Conservation (phyloP, 1,139 yeast species). For the Candida sp. region DNA sequence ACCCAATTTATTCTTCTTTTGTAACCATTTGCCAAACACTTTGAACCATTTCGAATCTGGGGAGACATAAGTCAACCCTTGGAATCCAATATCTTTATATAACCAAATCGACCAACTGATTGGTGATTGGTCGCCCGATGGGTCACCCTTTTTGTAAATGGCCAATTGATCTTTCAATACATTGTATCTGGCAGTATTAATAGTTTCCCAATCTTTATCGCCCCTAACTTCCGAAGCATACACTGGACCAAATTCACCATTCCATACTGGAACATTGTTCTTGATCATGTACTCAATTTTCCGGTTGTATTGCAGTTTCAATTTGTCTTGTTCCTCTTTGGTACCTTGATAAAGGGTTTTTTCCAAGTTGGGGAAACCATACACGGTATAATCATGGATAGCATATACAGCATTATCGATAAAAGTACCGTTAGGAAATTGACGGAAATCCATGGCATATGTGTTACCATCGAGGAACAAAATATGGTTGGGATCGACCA, state of each 20-base stretch:
- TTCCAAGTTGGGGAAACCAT: slow-evolving; percentile 37
- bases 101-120: slow-evolving; percentile 49
- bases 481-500: slow-evolving; percentile 41
- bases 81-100: slow-evolving; percentile 49
- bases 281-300: slow-evolving; percentile 38
- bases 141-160: slow-evolving; percentile 39
- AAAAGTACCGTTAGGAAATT: slow-evolving; percentile 29
- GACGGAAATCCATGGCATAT: slow-evolving; percentile 44
- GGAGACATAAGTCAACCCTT: slow-evolving; percentile 41
- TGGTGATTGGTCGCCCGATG: slow-evolving; percentile 39
- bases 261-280: slow-evolving; percentile 45
- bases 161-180: slow-evolving; percentile 41
- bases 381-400: slow-evolving; percentile 41
- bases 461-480: slow-evolving; percentile 46
- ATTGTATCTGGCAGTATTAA: slow-evolving; percentile 33
- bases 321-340: slow-evolving; percentile 24
- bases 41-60: slow-evolving; percentile 39
- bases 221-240: slow-evolving; percentile 40
- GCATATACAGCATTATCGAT: slow-evolving; percentile 41
- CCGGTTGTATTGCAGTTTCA: slow-evolving; percentile 31
- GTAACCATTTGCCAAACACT: slow-evolving; percentile 35
- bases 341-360: slow-evolving; percentile 28
- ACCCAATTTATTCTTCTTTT: slow-evolving; percentile 39
- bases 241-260: slow-evolving; percentile 50
- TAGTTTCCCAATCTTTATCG: slow-evolving; percentile 28